These are phyloP conservation scores for Hypseocharis bilobata DNA, from an alignment of 441 rosid species.

Conservation along the genomic window DNA sequence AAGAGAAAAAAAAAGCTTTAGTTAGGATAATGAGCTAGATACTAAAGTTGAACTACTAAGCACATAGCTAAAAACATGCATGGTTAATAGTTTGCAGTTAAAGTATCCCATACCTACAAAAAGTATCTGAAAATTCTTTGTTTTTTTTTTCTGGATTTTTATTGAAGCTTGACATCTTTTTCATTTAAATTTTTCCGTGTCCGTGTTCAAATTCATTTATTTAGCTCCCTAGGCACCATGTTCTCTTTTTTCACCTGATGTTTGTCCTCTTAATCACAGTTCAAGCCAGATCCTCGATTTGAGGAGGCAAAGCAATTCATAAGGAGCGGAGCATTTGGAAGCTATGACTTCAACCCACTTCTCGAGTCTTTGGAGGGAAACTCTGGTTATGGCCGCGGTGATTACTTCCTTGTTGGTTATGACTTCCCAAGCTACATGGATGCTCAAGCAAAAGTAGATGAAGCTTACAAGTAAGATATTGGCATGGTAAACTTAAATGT, in stretches of 20 bases:
- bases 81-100: too few relatives aligned
- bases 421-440: conserved; percentile 86
- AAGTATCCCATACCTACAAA: too few relatives aligned
- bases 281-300: conserved; percentile 66
- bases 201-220: neutral
- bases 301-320: conserved; percentile 74
- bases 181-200: neutral
- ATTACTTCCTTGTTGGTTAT: conserved; percentile 87
- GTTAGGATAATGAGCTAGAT: too few relatives aligned
- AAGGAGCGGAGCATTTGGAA: conserved; percentile 67
- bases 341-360: conserved; percentile 56
- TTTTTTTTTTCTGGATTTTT: too few relatives aligned
- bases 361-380: conserved; percentile 84
- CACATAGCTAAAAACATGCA: too few relatives aligned
- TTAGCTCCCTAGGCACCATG: neutral
- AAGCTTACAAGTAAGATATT: conserved; percentile 39
- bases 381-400: conserved; percentile 75
- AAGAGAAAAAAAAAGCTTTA: too few relatives aligned
- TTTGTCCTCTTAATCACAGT: conserved; percentile 34
- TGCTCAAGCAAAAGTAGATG: conserved; percentile 74
- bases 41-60: too few relatives aligned
- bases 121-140: too few relatives aligned
- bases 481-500: conserved; percentile 45
- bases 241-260: conserved; percentile 5
- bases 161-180: too few relatives aligned